Percentiles rank a stretch among this genome's conserved stretches.
Conservation (phyloP, 495 filamentous ascomycete species). For the Aspergillus saccharolyticus region DNA sequence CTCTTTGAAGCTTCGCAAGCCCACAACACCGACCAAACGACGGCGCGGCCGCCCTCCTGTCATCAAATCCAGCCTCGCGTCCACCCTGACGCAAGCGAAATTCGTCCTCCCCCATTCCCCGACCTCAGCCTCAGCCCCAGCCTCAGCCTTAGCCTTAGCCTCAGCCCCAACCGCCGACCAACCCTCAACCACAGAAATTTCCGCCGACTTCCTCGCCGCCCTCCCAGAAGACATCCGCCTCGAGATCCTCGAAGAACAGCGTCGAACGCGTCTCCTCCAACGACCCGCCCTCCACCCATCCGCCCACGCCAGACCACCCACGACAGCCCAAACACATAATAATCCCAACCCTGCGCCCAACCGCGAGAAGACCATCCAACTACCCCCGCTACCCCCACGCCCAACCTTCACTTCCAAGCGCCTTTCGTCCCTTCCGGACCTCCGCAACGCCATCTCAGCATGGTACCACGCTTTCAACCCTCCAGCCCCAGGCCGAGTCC, state of each 20-base stretch:
- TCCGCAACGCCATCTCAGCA: slow-evolving; percentile 55
- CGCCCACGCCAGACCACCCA: background rate
- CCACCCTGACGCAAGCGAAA: slow-evolving; percentile 59
- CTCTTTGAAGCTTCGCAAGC: slow-evolving; percentile 40
- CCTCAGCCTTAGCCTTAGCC: slow-evolving; percentile 8
- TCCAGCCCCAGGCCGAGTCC: no score
- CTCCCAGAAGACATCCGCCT: slow-evolving; percentile 73
- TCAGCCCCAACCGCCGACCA: slow-evolving; percentile 5
- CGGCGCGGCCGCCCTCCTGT: slow-evolving; percentile 42
- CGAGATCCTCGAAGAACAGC: slow-evolving; percentile 72
- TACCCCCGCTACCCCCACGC: slow-evolving; percentile 48
- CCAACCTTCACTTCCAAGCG: slow-evolving; percentile 63
- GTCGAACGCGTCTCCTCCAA: slow-evolving; percentile 49
- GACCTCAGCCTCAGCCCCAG: slow-evolving; percentile 15
- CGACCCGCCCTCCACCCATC: slow-evolving; percentile 30
- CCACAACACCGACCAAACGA: slow-evolving; percentile 54
- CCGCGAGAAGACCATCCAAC: slow-evolving; percentile 38
- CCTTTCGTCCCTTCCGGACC: slow-evolving; percentile 49
- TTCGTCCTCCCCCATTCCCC: slow-evolving; percentile 42
- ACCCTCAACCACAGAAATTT: slow-evolving; percentile 30
- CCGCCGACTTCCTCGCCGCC: slow-evolving; percentile 70
- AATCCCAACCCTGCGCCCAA: slow-evolving; percentile 11
- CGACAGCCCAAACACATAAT: background rate
- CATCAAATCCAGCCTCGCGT: slow-evolving; percentile 32
- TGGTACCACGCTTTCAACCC: slow-evolving; percentile 62